phyloP scores from a whole-genome alignment of 1,139 yeast genomes.

The Blastobotrys serpentis region DNA sequence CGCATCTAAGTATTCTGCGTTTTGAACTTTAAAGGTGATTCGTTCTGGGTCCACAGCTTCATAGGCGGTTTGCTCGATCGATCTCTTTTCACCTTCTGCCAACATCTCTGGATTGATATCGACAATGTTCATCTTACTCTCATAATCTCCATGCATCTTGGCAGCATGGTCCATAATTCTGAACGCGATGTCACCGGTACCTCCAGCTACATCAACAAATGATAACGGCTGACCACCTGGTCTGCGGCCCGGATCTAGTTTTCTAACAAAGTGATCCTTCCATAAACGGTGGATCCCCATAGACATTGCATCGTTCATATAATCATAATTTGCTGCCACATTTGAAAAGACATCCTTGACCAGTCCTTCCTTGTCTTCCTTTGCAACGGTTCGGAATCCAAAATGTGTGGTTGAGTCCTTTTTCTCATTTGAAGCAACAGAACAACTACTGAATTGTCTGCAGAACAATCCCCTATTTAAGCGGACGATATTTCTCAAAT shows the following conservation, averaged over 20 bases:
- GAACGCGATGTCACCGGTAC: constrained; percentile 97
- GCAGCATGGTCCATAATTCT: constrained; percentile 92
- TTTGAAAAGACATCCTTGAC: constrained; percentile 91
- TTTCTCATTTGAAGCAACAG: not conserved
- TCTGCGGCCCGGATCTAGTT: constrained; percentile 91
- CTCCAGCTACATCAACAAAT: constrained; percentile 97
- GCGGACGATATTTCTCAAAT: not conserved
- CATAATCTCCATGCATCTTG: constrained; percentile 67
- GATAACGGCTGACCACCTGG: constrained; percentile 83
- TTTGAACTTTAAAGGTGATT: constrained; percentile 79
- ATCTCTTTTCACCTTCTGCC: constrained; percentile 81
- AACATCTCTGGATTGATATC: constrained; percentile 97
- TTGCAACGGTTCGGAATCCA: constrained; percentile 84
- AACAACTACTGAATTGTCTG: constrained; percentile 6
- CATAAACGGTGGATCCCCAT: constrained; percentile 91
- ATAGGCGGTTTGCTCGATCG: constrained; percentile 47
- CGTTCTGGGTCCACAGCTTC: constrained; percentile 50
- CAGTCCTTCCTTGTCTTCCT: constrained; percentile 72
- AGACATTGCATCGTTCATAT: constrained; percentile 98
- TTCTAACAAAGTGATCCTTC: constrained; percentile 86
- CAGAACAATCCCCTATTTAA: not conserved
- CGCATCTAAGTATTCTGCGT: constrained; percentile 84
- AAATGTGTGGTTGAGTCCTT: constrained; percentile 57
- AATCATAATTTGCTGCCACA: constrained; percentile 90
- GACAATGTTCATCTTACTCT: constrained; percentile 82